Conservation (phyloP, 495 filamentous ascomycete species). For the Sabuloglossum arenarium region DNA sequence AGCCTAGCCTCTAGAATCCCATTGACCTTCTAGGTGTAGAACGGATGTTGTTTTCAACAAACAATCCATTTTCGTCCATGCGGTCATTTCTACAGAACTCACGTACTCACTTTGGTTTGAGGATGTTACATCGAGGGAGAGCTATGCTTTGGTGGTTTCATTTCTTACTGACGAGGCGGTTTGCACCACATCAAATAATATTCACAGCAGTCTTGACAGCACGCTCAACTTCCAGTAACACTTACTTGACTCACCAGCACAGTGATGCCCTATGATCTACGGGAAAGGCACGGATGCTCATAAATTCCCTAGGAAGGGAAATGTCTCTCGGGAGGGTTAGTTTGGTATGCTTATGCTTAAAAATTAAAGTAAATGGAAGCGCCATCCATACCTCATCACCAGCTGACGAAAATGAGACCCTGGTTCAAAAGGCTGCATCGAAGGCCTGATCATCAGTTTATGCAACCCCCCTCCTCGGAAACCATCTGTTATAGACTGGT, state of each 20-base stretch:
- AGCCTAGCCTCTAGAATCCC: not conserved
- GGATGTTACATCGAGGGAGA: not conserved
- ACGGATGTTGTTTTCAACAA: not conserved
- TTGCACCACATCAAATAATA: not conserved
- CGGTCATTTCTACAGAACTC: not conserved
- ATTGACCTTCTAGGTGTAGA: not conserved
- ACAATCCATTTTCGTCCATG: not conserved
- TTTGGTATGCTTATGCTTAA: not conserved
- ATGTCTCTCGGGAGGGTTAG: not conserved
- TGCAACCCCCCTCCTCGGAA: not conserved
- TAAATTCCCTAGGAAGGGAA: not conserved
- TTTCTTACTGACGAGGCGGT: not conserved
- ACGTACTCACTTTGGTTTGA: not conserved
- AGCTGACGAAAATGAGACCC: not conserved
- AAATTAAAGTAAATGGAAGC: not conserved
- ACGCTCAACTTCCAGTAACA: not conserved
- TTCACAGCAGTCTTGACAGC: not conserved
- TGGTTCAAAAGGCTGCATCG: not conserved
- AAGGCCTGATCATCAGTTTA: not conserved
- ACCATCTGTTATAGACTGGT: not conserved
- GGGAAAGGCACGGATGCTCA: not conserved
- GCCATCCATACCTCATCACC: not conserved
- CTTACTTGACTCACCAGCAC: not conserved
- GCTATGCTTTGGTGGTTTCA: not conserved
- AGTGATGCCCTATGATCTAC: not conserved